Evolutionary conservation across 306 rosid species (phyloP), one percentile per base, ranked within the genome.

Genomic region (Cicer judaicum): DNA sequence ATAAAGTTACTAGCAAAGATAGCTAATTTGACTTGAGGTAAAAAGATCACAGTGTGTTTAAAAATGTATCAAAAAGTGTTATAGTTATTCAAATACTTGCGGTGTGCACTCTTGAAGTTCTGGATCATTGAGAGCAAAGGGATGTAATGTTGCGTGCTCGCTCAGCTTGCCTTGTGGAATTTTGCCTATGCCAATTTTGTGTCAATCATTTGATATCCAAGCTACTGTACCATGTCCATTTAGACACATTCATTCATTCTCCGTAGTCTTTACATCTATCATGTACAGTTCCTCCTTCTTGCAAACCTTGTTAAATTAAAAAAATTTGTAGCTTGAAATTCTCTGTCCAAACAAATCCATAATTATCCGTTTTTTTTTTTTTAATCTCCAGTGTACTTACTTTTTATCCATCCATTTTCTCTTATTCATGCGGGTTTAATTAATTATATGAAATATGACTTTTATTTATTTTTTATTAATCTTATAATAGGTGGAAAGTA

Each of bases 151-250:
- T 73, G 21, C 18, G 55, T 13, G 29, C 29, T 24, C 29, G 44
- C 29, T 7, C 70, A 77, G 40, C 53, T 56, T 61, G 49, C 34
- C 18, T 14, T 44, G 39, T 55, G 38, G 54, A 72, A 43, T 29
- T 39, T 73, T 67, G 72, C 13, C 52, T 14, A 3, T 9, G 13
- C 66, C 49, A 72, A 6, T 73, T 73, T 72, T 41, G 56, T 68
- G 80, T 49, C 66, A 41, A 39, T 60, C 55, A 24, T 61, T 71
- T 10, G 65, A 70, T 60, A 40, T 70, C 61, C 63, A 50, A 21
- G 55, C 40, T 7, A 54, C 13, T 41, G 60, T 41, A 34, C 21
- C 50, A 49, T 50, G 71, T 21, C 49, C 50, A 21, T 24, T 10
- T 49, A 10, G 7, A 42, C 36, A 41, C 67, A 61, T 2, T 8